phyloP scores from a whole-genome alignment of 116 monocot genomes.

The Cymodocea nodosa region DNA sequence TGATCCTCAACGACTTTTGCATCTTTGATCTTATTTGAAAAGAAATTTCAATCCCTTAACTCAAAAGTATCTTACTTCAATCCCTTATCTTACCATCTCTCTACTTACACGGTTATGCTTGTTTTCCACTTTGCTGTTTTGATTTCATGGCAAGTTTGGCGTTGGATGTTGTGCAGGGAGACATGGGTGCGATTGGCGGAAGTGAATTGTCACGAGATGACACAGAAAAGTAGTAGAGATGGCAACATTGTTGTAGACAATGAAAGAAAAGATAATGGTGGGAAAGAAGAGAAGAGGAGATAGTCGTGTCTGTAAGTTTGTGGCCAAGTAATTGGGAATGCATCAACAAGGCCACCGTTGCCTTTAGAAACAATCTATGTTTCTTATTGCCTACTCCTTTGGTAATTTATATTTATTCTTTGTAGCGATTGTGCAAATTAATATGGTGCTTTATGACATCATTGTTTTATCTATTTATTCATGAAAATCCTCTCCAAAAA shows the following conservation, averaged over 20 bases:
- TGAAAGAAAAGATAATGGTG: constrained; percentile 17
- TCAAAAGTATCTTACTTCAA: no score
- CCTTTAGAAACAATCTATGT: constrained; percentile 54
- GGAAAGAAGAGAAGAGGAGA: constrained; percentile 66
- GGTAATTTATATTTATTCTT: constrained; percentile 30
- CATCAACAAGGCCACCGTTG: constrained; percentile 66
- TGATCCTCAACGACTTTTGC: no score
- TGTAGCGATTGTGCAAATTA: no score
- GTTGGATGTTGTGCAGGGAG: constrained; percentile 4
- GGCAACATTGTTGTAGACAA: constrained; percentile 15
- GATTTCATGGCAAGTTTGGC: constrained; percentile 1
- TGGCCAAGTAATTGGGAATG: constrained; percentile 96
- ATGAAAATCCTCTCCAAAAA: no score
- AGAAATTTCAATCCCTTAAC: no score
- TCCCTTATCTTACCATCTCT: no score
- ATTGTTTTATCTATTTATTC: no score
- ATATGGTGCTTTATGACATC: no score
- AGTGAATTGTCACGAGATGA: constrained; percentile 38
- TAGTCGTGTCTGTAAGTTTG: constrained; percentile 90
- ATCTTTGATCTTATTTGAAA: no score
- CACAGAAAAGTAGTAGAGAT: constrained; percentile 19
- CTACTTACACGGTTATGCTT: no score
- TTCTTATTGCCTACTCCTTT: constrained; percentile 55
- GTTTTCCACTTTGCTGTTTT: background rate
- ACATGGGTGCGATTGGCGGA: constrained; percentile 18